phyloP scores from a whole-genome alignment of 176 grass and related monocot genomes.

The Musa troglodytarum region DNA sequence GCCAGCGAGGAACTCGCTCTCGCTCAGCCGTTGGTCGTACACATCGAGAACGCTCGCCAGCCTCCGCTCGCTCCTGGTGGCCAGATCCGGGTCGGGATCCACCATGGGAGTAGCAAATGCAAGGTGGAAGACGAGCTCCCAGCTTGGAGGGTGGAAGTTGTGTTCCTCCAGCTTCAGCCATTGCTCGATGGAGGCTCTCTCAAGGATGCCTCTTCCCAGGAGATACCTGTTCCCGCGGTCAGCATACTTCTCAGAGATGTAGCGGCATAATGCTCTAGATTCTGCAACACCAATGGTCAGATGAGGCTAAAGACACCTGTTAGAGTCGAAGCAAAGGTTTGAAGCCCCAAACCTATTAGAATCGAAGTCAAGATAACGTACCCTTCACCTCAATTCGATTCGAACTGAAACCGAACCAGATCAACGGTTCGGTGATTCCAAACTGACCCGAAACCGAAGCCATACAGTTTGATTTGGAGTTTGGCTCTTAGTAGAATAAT shows the following conservation, averaged over 20 bases:
- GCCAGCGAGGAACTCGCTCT: constrained; percentile 55
- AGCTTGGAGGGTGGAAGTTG: constrained; percentile 67
- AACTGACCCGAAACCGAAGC: too few species aligned
- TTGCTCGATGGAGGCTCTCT: constrained; percentile 80
- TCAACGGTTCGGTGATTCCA: too few species aligned
- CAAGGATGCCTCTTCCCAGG: constrained; percentile 62
- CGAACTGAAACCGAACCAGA: too few species aligned
- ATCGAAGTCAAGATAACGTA: not conserved
- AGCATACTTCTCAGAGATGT: constrained; percentile 57
- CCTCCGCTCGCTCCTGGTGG: constrained; percentile 23
- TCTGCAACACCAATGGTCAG: constrained; percentile 37
- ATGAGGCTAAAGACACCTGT: constrained; percentile 12
- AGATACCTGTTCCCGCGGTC: constrained; percentile 41
- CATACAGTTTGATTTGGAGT: too few species aligned
- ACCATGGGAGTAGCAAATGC: constrained; percentile 30
- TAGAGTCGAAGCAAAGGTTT: not conserved
- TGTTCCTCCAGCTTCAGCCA: constrained; percentile 86
- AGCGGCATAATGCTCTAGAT: constrained; percentile 77
- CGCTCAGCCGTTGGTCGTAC: constrained; percentile 68
- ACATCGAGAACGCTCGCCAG: constrained; percentile 67
- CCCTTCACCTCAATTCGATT: too few species aligned
- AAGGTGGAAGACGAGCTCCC: constrained; percentile 63
- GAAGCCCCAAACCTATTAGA: not conserved
- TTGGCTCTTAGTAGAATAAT: too few species aligned
- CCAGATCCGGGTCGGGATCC: not conserved